Base-by-base conservation (phyloP, 2,329 filamentous ascomycete species). In the Sporothrix globosa region DNA sequence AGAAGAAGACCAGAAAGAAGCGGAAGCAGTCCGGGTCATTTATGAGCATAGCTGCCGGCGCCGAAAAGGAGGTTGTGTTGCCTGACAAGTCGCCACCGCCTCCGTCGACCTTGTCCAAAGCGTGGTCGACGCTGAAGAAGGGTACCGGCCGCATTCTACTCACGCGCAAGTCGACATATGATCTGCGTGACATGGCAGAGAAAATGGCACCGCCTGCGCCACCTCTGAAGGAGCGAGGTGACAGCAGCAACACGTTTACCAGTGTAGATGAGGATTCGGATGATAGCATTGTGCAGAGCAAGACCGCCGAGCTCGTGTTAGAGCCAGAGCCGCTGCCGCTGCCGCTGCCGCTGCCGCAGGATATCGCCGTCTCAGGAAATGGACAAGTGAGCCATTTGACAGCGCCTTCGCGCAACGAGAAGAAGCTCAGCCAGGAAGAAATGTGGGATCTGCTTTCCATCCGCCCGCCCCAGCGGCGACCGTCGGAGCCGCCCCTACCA, bases 111-210 rank as follows among this genome's bases (percentile, higher is more conserved):
- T 24, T 73, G 9, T 53, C 71, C 27, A 71, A 68, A 21, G 73
- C 70, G 0, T 74, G 73, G 73, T 63, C 69, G 2, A 58, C 70
- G 4, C 53, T 72, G 17, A 74, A 70, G 39, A 70, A 69, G 13
- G 70, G 72, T 0, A 69, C 73, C 0, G 70, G 73, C 24, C 69
- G 54, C 2, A 50, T 68, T 46, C 66, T 70, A 0, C 34, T 48
- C 4, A 44, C 70, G 1, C 67, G 71, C 44, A 74, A 73, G 67
- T 69, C 72, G 11, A 67, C 72, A 2, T 19, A 67, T 4, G 69
- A 68, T 13, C 56, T 73, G 14, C 72, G 69, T 17, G 67, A 68
- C 14, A 19, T 61, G 30, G 69, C 70, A 0, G 50, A 61, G 70
- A 68, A 61, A 52, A 61, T 54, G 4, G 67, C 67, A 1, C 56